Evolutionary conservation across 148 eudicot genomes (phyloP), one percentile per base, ranked within the genome.

Genomic region (Agrostemma githago): DNA sequence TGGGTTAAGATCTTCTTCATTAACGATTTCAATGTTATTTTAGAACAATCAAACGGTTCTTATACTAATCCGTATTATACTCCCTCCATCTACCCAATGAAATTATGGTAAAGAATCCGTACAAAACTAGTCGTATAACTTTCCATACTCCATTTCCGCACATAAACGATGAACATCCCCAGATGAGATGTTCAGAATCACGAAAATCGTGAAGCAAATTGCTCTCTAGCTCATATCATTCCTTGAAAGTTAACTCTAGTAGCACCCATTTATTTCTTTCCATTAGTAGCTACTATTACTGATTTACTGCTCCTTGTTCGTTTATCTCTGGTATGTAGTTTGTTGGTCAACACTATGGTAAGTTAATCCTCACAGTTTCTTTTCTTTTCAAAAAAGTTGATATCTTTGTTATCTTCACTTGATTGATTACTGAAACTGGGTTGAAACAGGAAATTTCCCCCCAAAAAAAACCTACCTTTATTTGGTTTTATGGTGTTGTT

Each of bases 301-400:
- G 8, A 15, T 51, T 51, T 51, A 10, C 56, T 51, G 56, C 15
- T 26, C 34, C 34, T 26, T 26, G 34, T 26, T 26, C 34, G 1
- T n/a, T 46, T 1, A 10, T 9, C 2, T 48, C 15, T 48, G 6
- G 0, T 51, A 15, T 51, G 56, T 51, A 26, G 3, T 51, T 4
- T 51, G 56, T 51, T 51, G 56, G 56, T 51, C 56, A 51, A 51
- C 56, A 51, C 56, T 48, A 53, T 56, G 79, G 82, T 79, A 71
- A 64, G 72, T 65, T 34, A 72, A 56, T 40, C 4, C 15, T 64
- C 38, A 10, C 0, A 0, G n/a, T 20, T 68, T 7, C n/a, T 79
- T 74, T 9, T n/a, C 51, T 34, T 44, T 2, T 26, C 34, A 26
- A 21, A 62, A 63, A 58, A 74, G 71, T 79, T 79, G 15, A 38